These are phyloP conservation scores for Ophiostoma sp. DNA, from an alignment of 2,329 filamentous ascomycete genomes.

Conservation along the genomic window DNA sequence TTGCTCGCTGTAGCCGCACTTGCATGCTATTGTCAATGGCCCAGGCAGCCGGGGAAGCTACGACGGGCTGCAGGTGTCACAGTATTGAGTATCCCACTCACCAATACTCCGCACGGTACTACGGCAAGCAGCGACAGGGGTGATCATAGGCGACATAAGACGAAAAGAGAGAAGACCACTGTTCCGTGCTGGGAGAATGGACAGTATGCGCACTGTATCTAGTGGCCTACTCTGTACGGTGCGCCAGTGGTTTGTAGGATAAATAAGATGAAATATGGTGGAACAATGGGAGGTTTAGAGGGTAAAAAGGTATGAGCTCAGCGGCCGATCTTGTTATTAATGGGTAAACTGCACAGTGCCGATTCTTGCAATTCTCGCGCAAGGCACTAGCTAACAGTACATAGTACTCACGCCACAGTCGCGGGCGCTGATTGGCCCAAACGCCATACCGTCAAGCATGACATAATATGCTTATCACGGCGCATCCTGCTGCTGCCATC, in stretches of 20 bases:
- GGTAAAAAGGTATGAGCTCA: background rate
- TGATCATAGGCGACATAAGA: background rate
- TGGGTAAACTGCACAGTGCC: background rate
- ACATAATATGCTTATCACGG: constrained; percentile 9
- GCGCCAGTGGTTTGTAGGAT: background rate
- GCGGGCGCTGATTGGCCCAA: background rate
- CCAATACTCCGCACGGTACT: background rate
- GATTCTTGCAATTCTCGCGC: background rate
- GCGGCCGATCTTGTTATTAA: background rate
- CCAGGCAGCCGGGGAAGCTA: constrained; percentile 8
- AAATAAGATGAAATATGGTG: no score
- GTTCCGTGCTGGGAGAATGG: background rate
- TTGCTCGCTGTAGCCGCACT: background rate
- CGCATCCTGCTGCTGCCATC: background rate
- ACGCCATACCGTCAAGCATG: background rate
- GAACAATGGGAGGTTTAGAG: no score
- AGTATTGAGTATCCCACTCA: background rate
- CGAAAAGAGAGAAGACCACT: constrained; percentile 1
- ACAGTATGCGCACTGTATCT: background rate
- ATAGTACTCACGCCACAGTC: constrained; percentile 9
- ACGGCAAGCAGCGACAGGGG: background rate
- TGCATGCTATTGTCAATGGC: background rate
- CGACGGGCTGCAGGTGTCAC: constrained; percentile 6
- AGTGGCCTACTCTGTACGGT: background rate
- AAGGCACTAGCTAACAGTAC: background rate